These are phyloP conservation scores for Fusarium nygamai DNA, from an alignment of 2,329 filamentous ascomycete species.

Conservation along the genomic window DNA sequence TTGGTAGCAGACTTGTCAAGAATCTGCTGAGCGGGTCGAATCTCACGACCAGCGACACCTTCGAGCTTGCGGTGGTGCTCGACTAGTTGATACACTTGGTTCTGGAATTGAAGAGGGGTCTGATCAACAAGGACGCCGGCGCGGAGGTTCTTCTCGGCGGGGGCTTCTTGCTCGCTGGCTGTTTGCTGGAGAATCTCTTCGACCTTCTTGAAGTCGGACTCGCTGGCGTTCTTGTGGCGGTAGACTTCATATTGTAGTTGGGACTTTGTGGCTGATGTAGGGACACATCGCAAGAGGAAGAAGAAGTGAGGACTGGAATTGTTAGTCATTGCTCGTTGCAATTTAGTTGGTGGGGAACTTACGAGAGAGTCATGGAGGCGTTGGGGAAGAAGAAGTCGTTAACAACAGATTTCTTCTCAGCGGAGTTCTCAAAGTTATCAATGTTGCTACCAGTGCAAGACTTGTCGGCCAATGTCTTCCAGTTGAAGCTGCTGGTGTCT, in stretches of 20 bases:
- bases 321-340: conserved; percentile 23
- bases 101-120: conserved; percentile 21
- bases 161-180: conserved; percentile 16
- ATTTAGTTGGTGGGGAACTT: conserved; percentile 62
- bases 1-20: conserved; percentile 17
- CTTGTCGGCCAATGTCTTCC: conserved; percentile 62
- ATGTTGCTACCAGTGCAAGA: conserved; percentile 41
- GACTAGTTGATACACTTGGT: conserved; percentile 27
- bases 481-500: conserved; percentile 65
- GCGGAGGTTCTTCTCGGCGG: conserved; percentile 20
- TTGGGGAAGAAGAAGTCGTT: conserved; percentile 40
- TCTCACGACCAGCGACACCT: conserved; percentile 16
- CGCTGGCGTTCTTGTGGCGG: conserved; percentile 26
- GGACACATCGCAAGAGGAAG: conserved; percentile 24
- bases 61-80: conserved; percentile 32
- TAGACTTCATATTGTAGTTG: conserved; percentile 31
- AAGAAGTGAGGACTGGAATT: conserved; percentile 46
- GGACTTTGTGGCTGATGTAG: conserved; percentile 15
- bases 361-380: conserved; percentile 33
- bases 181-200: conserved; percentile 18
- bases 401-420: conserved; percentile 14
- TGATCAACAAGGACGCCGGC: conserved; percentile 13
- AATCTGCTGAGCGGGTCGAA: conserved; percentile 31
- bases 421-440: conserved; percentile 46
- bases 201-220: conserved; percentile 16